These are phyloP conservation scores for Silene latifolia DNA, from an alignment of 148 eudicot species.

Conservation along the genomic window DNA sequence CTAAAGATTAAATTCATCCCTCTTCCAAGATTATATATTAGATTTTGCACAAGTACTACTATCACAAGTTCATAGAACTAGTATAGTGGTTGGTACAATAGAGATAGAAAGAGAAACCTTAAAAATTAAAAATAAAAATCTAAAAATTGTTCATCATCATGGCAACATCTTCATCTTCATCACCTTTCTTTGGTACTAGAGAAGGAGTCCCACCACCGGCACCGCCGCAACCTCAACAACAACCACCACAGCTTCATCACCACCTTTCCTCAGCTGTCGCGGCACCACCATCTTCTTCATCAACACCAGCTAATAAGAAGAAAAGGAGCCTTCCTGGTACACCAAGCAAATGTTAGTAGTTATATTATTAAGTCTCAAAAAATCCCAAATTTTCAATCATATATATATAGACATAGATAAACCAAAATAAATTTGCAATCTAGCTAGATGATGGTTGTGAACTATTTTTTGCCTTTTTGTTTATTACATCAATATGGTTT, in stretches of 20 bases:
- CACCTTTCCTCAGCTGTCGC: background rate
- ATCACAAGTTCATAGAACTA: slow-evolving; percentile 3
- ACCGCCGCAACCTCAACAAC: slow-evolving; percentile 7
- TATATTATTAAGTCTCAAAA: background rate
- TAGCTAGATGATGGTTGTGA: slow-evolving; percentile 14
- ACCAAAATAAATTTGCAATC: slow-evolving; percentile 9
- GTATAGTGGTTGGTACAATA: slow-evolving; percentile 2
- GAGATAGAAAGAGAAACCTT: slow-evolving; percentile 1
- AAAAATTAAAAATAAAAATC: background rate
- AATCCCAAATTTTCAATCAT: slow-evolving; percentile 4
- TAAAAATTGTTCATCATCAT: background rate
- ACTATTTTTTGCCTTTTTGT: background rate
- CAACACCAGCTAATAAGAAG: slow-evolving; percentile 30
- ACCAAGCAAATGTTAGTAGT: slow-evolving; percentile 41
- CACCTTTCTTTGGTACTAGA: slow-evolving; percentile 25
- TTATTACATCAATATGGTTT: background rate
- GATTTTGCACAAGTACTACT: slow-evolving; percentile 19
- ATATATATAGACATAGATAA: slow-evolving; percentile 3
- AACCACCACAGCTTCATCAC: background rate
- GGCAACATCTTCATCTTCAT: slow-evolving; percentile 35
- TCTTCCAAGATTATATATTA: slow-evolving; percentile 26
- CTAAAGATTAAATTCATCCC: slow-evolving; percentile 22
- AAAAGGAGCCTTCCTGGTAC: slow-evolving; percentile 44
- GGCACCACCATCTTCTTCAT: slow-evolving; percentile 22
- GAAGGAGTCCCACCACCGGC: slow-evolving; percentile 15